These are phyloP conservation scores for Trichoderma pleuroti DNA, from an alignment of 2,329 filamentous ascomycete species.

Conservation along the genomic window DNA sequence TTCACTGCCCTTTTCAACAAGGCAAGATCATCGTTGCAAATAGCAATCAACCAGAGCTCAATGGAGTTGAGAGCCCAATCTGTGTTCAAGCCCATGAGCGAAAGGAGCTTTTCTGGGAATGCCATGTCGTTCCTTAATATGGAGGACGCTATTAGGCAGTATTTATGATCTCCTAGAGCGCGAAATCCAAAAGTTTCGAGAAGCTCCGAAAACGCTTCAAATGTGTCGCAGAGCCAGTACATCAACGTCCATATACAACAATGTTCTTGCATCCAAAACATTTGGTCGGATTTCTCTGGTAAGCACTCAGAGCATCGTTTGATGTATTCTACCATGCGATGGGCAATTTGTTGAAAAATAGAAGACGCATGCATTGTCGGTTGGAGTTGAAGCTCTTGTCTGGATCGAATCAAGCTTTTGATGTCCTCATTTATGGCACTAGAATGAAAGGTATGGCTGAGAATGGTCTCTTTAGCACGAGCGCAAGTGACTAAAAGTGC, in stretches of 20 bases:
- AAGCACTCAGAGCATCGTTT: not conserved
- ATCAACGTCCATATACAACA: not conserved
- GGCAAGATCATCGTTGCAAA: not conserved
- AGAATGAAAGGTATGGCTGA: not conserved
- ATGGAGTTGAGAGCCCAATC: not conserved
- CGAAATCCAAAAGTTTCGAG: not conserved
- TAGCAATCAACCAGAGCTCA: not conserved
- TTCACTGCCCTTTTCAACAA: not conserved
- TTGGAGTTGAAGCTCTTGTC: not conserved
- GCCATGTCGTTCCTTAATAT: no score
- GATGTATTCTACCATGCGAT: not conserved
- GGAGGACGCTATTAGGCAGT: not conserved
- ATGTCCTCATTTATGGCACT: not conserved
- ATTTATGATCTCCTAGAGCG: not conserved
- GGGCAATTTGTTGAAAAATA: not conserved
- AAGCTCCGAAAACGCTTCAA: not conserved
- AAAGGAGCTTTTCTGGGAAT: not conserved
- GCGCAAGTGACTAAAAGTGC: fast-evolving
- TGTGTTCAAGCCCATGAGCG: not conserved
- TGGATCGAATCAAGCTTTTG: not conserved
- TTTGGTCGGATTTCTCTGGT: not conserved
- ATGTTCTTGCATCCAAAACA: not conserved
- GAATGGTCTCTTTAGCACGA: fast-evolving
- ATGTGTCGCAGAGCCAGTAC: not conserved
- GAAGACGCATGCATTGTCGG: not conserved